Evolutionary conservation across 768 basidiomycete species (phyloP).

Genomic region (Trametes maxima): DNA sequence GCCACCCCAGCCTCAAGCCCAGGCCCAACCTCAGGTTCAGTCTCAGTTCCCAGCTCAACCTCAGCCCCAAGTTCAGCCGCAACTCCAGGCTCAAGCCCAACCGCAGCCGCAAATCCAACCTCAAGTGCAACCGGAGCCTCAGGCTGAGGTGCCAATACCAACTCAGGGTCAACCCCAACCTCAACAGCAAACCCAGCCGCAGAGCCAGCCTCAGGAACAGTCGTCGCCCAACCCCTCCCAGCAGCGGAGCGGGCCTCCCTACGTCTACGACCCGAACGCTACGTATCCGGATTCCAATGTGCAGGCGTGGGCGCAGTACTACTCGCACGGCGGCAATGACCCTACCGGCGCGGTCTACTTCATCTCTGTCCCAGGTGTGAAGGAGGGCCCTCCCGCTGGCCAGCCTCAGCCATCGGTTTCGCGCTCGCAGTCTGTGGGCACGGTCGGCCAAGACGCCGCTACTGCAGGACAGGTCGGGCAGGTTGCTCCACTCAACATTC

Average conservation of each 20-base stretch:
- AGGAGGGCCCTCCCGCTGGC: constrained; percentile 39
- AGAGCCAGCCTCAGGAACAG: constrained; percentile 35
- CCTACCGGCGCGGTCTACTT: constrained; percentile 81
- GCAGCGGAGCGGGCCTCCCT: constrained; percentile 45
- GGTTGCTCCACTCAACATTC: constrained; percentile 10
- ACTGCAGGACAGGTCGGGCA: not conserved
- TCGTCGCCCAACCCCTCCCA: constrained; percentile 38
- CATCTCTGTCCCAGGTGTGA: constrained; percentile 73
- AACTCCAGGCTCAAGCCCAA: constrained; percentile 38
- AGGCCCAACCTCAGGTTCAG: constrained; percentile 5
- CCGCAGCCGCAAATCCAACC: constrained; percentile 32
- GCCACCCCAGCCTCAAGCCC: constrained; percentile 27
- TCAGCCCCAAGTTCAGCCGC: constrained; percentile 30
- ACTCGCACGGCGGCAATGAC: constrained; percentile 77
- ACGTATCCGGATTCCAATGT: constrained; percentile 80
- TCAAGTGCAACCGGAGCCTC: constrained; percentile 35
- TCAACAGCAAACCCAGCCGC: constrained; percentile 33
- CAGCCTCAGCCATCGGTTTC: constrained; percentile 3
- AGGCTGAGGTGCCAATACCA: constrained; percentile 32
- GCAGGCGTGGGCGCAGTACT: constrained; percentile 87
- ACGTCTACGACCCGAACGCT: constrained; percentile 60
- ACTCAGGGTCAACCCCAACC: constrained; percentile 29
- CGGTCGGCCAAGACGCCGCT: not conserved
- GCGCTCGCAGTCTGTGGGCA: constrained; percentile 14
- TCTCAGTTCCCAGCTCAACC: constrained; percentile 24